Percentiles rank a stretch among this genome's conserved stretches.
phyloP scores from a whole-genome alignment of 306 rosid species.

The Prunus mira region DNA sequence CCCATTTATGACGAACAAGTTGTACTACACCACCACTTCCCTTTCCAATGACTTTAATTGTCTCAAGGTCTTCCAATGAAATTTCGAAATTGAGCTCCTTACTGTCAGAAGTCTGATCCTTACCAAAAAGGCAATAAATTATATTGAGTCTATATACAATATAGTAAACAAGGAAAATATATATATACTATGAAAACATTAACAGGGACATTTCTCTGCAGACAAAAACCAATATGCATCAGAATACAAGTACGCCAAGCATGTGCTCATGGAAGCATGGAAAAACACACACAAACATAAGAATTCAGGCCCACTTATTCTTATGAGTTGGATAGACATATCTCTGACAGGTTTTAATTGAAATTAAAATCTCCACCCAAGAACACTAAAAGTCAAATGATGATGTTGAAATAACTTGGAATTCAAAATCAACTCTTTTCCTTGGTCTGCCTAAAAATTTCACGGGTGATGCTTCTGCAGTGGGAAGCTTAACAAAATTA shows the following conservation, averaged over 20 bases:
- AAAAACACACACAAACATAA: not conserved
- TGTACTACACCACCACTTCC: conserved; percentile 98
- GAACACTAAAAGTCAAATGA: not conserved
- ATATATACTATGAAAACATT: not conserved
- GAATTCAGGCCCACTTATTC: not conserved
- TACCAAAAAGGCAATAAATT: conserved; percentile 4
- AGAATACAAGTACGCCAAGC: no score
- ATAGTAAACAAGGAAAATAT: not conserved
- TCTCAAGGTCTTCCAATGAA: conserved; percentile 84
- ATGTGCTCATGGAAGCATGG: not conserved
- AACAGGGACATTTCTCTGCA: not conserved
- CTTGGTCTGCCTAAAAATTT: not conserved
- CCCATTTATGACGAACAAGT: conserved; percentile 97
- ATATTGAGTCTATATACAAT: not conserved
- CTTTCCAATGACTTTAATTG: conserved; percentile 86
- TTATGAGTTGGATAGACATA: not conserved
- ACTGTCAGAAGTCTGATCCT: conserved; percentile 60
- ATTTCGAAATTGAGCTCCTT: conserved; percentile 74
- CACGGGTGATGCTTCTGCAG: not conserved
- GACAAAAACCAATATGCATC: not conserved
- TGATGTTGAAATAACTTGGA: not conserved
- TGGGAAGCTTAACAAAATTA: not conserved
- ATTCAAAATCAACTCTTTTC: not conserved
- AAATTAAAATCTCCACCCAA: not conserved
- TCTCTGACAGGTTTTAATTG: not conserved